A percentile compares a stretch with the other conserved stretches of the same genome.
Conservation (phyloP, 495 filamentous ascomycete species). For the Cercophora scortea region DNA sequence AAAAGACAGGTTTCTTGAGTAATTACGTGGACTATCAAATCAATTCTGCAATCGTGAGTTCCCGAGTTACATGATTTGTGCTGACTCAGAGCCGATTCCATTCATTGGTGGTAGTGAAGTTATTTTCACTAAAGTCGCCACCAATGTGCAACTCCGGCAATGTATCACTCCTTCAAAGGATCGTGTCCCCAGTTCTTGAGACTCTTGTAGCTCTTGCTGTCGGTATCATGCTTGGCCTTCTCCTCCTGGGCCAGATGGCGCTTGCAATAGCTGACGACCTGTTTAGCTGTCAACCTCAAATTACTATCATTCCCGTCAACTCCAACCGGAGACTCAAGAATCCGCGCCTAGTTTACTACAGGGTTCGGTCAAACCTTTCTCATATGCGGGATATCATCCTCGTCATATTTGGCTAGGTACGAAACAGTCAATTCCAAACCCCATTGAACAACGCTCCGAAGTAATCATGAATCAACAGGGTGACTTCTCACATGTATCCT, state of each 20-base stretch:
- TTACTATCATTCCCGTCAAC: neutral
- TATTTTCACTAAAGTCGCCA: too few species aligned
- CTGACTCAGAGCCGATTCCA: neutral
- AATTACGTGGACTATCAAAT: too few species aligned
- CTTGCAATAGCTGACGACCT: conserved; percentile 41
- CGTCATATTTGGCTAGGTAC: conserved; percentile 36
- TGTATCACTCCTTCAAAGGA: conserved; percentile 36
- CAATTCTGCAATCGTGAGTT: too few species aligned
- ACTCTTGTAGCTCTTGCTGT: conserved; percentile 27
- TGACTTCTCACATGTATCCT: conserved; percentile 28
- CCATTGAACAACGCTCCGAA: neutral
- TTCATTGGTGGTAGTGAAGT: neutral
- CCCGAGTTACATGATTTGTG: neutral
- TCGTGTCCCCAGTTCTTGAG: conserved; percentile 70
- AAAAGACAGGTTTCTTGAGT: too few species aligned
- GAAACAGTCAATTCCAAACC: neutral
- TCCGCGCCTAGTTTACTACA: too few species aligned
- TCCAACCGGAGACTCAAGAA: neutral
- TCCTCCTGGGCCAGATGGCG: conserved; percentile 59
- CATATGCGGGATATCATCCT: conserved; percentile 57
- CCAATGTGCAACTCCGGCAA: too few species aligned
- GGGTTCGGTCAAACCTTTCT: conserved; percentile 45
- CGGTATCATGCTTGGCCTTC: conserved; percentile 44
- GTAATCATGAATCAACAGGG: too few species aligned
- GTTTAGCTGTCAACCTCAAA: neutral